Conservation (phyloP, 202 grass and related monocot genomes). For the Musa balbisiana region DNA sequence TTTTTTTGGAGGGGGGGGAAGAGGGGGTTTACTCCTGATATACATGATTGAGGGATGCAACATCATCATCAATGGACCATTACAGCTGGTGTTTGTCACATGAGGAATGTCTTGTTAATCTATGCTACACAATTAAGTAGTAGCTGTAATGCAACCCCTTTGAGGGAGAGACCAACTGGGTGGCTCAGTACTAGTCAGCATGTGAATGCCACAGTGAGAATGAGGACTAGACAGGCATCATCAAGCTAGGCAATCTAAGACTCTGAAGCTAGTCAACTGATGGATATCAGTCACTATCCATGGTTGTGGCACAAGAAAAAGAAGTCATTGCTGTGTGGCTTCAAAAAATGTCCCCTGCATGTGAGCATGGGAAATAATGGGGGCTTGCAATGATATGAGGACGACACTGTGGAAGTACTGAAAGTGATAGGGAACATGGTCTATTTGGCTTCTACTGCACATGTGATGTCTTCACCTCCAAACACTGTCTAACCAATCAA, state of each 20-base stretch:
- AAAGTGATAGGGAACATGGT: slow-evolving; percentile 1
- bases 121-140: neutral
- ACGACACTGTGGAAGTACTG: slow-evolving; percentile 28
- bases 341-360: neutral
- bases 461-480: slow-evolving; percentile 23
- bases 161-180: too few relatives aligned
- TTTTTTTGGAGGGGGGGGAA: too few relatives aligned
- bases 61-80: too few relatives aligned
- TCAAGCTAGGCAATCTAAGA: neutral
- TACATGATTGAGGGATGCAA: too few relatives aligned
- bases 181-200: neutral
- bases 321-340: neutral
- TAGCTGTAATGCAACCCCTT: neutral
- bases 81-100: too few relatives aligned
- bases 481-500: too few relatives aligned
- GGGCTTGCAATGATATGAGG: slow-evolving; percentile 38
- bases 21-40: too few relatives aligned
- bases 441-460: slow-evolving; percentile 41
- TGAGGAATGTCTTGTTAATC: too few relatives aligned
- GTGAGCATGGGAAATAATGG: neutral
- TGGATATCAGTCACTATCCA: neutral
- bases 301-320: slow-evolving; percentile 4
- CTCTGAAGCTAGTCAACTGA: neutral
- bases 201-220: neutral
- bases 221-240: neutral